phyloP scores from a whole-genome alignment of 2,329 filamentous ascomycete species.

The Davidsoniella virescens region DNA sequence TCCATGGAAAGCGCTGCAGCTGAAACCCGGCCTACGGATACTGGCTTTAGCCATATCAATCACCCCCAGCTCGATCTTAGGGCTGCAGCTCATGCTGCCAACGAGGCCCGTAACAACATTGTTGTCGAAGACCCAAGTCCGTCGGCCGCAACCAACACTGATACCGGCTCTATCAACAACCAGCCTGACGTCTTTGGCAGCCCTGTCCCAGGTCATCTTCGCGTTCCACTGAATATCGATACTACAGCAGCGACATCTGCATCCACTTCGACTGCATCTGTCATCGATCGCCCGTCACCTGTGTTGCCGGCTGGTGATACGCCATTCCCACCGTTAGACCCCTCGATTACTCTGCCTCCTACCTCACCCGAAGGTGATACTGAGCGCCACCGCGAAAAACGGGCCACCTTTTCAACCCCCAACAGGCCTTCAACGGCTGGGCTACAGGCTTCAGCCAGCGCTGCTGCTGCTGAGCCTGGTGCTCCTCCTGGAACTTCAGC shows the following conservation, averaged over 20 bases:
- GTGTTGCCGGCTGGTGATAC: slow-evolving; percentile 27
- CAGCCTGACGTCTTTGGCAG: background rate
- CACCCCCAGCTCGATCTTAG: slow-evolving; percentile 15
- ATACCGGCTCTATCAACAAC: slow-evolving; percentile 1
- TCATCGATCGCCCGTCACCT: slow-evolving; percentile 25
- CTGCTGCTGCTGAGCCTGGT: background rate
- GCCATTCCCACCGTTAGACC: slow-evolving; percentile 33
- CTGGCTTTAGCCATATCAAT: slow-evolving; percentile 19
- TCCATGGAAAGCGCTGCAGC: slow-evolving; percentile 39
- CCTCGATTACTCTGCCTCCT: slow-evolving; percentile 14
- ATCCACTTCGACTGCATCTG: background rate
- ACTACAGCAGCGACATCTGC: slow-evolving; percentile 15
- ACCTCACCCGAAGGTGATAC: slow-evolving; percentile 6
- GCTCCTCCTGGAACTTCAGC: background rate
- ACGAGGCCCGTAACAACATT: slow-evolving; percentile 18
- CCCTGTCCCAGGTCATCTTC: slow-evolving; percentile 1
- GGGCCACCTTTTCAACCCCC: slow-evolving; percentile 38
- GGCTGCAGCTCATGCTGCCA: slow-evolving; percentile 16
- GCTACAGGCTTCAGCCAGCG: background rate
- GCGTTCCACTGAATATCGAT: slow-evolving; percentile 17
- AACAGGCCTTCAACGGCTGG: slow-evolving; percentile 29
- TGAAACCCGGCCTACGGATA: slow-evolving; percentile 25
- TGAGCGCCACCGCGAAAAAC: slow-evolving; percentile 25
- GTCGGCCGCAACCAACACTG: background rate
- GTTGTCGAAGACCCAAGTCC: slow-evolving; percentile 3